phyloP scores from a whole-genome alignment of 495 filamentous ascomycete species.

The Sphaerosporella brunnea region DNA sequence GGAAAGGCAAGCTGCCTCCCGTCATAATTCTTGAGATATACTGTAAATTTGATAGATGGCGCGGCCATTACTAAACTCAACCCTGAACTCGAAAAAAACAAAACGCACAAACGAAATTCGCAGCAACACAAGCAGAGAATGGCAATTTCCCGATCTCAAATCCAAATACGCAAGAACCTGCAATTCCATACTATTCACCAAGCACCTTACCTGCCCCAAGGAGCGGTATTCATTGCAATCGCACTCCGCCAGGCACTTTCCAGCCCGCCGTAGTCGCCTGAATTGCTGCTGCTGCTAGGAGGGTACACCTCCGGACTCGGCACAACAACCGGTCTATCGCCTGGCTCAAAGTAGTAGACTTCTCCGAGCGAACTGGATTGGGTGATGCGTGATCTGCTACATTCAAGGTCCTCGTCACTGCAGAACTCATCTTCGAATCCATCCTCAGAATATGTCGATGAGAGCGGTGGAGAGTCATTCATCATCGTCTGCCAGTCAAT shows the following conservation, averaged over 20 bases:
- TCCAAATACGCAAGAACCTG: neutral
- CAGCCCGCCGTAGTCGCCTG: constrained; percentile 50
- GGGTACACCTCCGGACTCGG: neutral
- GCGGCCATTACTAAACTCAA: no score
- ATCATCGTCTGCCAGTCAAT: constrained; percentile 17
- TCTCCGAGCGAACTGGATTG: neutral
- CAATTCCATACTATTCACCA: neutral
- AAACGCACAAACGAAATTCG: no score
- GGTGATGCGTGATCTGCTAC: neutral
- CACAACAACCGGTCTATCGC: neutral
- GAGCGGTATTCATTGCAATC: constrained; percentile 46
- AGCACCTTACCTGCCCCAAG: neutral
- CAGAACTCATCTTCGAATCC: constrained; percentile 26
- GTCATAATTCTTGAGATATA: no score
- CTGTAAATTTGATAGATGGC: no score
- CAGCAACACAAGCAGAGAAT: no score
- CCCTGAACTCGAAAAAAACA: no score
- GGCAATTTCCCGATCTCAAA: neutral
- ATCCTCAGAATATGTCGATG: constrained; percentile 29
- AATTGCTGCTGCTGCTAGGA: constrained; percentile 30
- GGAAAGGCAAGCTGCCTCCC: no score
- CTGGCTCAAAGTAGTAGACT: neutral
- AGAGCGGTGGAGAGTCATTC: constrained; percentile 22
- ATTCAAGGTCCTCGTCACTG: no score
- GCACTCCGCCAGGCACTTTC: constrained; percentile 84